These are phyloP conservation scores for Yueomyces sinensis DNA, from an alignment of 805 yeast species.

Conservation along the genomic window DNA sequence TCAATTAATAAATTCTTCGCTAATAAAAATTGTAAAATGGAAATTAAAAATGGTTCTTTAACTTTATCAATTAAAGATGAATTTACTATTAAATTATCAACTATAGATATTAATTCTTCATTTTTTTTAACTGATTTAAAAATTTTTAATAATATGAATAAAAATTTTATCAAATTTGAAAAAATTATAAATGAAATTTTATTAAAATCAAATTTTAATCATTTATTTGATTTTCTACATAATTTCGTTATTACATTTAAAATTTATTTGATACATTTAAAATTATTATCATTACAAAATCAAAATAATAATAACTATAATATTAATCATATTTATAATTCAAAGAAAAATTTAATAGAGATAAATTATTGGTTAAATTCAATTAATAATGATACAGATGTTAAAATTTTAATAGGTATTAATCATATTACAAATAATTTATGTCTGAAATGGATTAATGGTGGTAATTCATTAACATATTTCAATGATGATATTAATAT, in stretches of 20 bases:
- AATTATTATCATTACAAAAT: constrained; percentile 15
- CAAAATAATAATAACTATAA: constrained; percentile 24
- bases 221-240: constrained; percentile 18
- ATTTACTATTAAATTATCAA: constrained; percentile 68
- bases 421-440: constrained; percentile 14
- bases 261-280: constrained; percentile 22
- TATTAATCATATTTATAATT: constrained; percentile 21
- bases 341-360: constrained; percentile 20
- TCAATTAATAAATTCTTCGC: no score
- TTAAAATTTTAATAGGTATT: constrained; percentile 19
- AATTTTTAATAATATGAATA: no score
- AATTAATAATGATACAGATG: constrained; percentile 19
- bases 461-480: constrained; percentile 13
- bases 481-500: constrained; percentile 7
- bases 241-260: constrained; percentile 23
- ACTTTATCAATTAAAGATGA: constrained; percentile 48
- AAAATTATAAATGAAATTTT: constrained; percentile 22
- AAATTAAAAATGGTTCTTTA: constrained; percentile 70
- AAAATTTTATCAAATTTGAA: no score
- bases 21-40: no score
- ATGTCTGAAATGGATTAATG: constrained; percentile 17
- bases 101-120: constrained; percentile 54
- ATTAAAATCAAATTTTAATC: constrained; percentile 14
- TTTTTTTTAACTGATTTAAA: constrained; percentile 69
- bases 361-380: constrained; percentile 24